Base-by-base conservation (phyloP, 495 filamentous ascomycete genomes). In the Neurospora sp. region DNA sequence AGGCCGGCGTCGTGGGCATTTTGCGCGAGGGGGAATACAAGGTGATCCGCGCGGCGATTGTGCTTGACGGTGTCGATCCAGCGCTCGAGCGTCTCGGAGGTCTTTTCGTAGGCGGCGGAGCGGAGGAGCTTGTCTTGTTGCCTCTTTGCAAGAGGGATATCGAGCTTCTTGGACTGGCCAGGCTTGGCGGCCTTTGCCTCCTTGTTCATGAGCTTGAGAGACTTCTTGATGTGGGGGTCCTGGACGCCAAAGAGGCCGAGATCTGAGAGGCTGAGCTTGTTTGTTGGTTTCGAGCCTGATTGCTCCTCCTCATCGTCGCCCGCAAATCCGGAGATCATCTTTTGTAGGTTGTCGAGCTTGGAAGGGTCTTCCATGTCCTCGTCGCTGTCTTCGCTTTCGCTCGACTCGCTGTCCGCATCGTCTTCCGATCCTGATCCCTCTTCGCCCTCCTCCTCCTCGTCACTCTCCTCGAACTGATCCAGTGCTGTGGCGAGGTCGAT, bases 61-160 rank as follows among this genome's bases (percentile, higher is more conserved):
- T 93, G 89, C 80, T 97, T 97, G 76, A 99, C 94, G 0, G 96
- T 98, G 69, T 97, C 95, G 22, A 90, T 88, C 96, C 96, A 99
- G 73, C 93, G 89, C 72, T 92, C 90, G 35, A 99, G 83, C 0
- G 93, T 93, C 80, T 98, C 91, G 76, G 94, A 97, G 59, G 93
- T 95, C 84, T 97, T 93, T 40, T 94, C 89, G 78, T 93, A 97
- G 2, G 96, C 96, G 16, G 89, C 94, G 69, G 81, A 80, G n/a
- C 96, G 92, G 75, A 97, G 90, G 6, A 98, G 80, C 68, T 90
- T 89, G 77, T 97, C 95, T 77, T 98, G 94, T 74, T 97, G 92
- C 65, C 96, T 89, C 78, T 93, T 97, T 3, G 94, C 87, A 14
- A 98, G 86, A 40, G 96, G 95, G 10, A 93, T 90, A 31, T 91